A percentile compares a stretch with the other conserved stretches of the same genome.
Conservation (phyloP, 2,329 filamentous ascomycete genomes). For the Colletotrichum tanaceti region DNA sequence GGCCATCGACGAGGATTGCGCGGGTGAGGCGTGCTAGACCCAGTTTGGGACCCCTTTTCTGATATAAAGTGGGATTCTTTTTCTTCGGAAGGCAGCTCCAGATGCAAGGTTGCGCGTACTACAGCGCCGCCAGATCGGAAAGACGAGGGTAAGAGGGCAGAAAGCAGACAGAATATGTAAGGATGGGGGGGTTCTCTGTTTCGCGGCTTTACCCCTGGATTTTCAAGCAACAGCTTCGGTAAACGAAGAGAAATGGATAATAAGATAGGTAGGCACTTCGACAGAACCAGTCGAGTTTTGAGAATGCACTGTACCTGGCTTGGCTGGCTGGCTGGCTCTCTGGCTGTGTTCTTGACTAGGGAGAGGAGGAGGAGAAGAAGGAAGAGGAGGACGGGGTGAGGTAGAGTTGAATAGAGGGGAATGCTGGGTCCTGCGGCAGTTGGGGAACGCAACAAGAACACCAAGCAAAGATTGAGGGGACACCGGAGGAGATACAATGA, state of each 20-base stretch:
- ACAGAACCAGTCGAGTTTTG: slow-evolving; percentile 50
- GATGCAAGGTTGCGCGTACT: slow-evolving; percentile 33
- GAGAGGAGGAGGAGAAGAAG: no score
- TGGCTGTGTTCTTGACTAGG: slow-evolving; percentile 11
- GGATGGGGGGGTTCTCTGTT: no score
- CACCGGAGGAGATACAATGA: slow-evolving; percentile 36
- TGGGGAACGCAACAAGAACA: slow-evolving; percentile 24
- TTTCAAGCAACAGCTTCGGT: slow-evolving; percentile 47
- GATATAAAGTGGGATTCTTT: slow-evolving; percentile 41
- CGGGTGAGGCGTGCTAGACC: slow-evolving; percentile 62
- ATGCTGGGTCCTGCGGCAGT: slow-evolving; percentile 20
- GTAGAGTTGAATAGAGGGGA: slow-evolving; percentile 7
- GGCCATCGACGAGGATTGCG: slow-evolving; percentile 59
- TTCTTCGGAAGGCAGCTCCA: slow-evolving; percentile 25
- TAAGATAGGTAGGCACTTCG: slow-evolving; percentile 33
- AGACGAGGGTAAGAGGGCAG: slow-evolving; percentile 31
- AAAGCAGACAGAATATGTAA: slow-evolving; percentile 25
- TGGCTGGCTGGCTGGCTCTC: slow-evolving; percentile 1
- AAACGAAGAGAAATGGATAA: slow-evolving; percentile 10
- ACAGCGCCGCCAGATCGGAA: slow-evolving; percentile 41
- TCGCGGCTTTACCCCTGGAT: slow-evolving; percentile 51
- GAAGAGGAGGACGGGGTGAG: no score
- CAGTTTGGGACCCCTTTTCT: slow-evolving; percentile 47
- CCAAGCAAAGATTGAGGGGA: slow-evolving; percentile 14
- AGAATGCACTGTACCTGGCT: slow-evolving; percentile 43